Base-by-base conservation (phyloP, 108 stramenopile genomes). In the Nitzschia palea region DNA sequence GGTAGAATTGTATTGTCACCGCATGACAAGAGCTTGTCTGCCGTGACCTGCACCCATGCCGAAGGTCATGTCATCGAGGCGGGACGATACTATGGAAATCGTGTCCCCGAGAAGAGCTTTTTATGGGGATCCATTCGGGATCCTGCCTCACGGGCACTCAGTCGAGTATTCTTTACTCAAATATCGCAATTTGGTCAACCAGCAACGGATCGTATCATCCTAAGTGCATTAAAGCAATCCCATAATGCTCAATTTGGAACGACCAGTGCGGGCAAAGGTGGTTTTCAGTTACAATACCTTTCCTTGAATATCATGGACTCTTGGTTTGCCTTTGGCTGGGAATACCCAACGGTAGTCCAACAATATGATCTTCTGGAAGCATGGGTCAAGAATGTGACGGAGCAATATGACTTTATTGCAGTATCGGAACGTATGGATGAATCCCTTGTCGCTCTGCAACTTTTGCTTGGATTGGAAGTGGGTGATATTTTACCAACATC, bases 361-460 rank as follows among this genome's bases (percentile, higher is more conserved):
- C 3, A 67, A 23, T 63, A 54, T 12, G 23, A 37, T 5, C 14
- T 36, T 44, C 45, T 65, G 10, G 20, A 45, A 3, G 8, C 30
- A 23, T 30, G 40, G 0, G 78, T 78, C 22, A 3, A 48, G 0
- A 51, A 50, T 9, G 55, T 79, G 15, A 45, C 79, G 0, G 20
- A 65, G n/a, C 56, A 72, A 1, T 79, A 82, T 65, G 81, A 82
- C 51, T 79, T 79, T 51, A 52, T 82, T 20, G 23, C 43, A 3
- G 25, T 70, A 8, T 42, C 59, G 42, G 76, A 77, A 34, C 70
- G 76, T 18, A 40, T 77, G 17, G 76, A 78, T 31, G 77, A 72
- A 56, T 54, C 35, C 20, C 30, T 78, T 12, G 77, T 78, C 9
- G 71, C 48, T 15, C 4, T 78, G 55, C 66, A 71, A 32, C 15